A percentile compares a stretch with the other conserved stretches of the same genome.
phyloP scores from a whole-genome alignment of 306 rosid genomes.

The Glycine soja region DNA sequence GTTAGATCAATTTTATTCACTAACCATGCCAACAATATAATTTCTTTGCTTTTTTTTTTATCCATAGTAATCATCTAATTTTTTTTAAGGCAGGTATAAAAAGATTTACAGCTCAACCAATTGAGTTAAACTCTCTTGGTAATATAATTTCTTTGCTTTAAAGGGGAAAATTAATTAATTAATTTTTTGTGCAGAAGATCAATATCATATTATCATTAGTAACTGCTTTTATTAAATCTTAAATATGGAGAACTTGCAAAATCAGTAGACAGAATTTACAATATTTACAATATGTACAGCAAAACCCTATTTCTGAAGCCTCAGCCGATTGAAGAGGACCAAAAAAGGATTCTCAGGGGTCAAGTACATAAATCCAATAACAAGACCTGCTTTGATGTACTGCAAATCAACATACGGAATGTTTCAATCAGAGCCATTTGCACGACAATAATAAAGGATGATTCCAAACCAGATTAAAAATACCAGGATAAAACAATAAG shows the following conservation, averaged over 20 bases:
- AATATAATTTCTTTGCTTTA: no score
- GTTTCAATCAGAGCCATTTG: constrained; percentile 7
- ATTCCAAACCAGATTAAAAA: background rate
- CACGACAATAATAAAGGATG: background rate
- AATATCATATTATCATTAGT: background rate
- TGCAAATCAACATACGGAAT: background rate
- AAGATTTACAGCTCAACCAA: no score
- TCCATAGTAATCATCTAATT: no score
- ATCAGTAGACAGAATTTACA: constrained; percentile 16
- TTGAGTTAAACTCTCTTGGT: no score
- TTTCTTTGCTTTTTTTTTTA: no score
- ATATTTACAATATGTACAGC: background rate
- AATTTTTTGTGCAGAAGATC: background rate
- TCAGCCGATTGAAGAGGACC: background rate
- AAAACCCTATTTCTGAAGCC: constrained; percentile 14
- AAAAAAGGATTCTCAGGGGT: background rate
- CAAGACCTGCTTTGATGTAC: constrained; percentile 1
- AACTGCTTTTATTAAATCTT: background rate
- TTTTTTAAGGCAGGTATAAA: no score
- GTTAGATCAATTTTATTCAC: no score
- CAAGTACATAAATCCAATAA: constrained; percentile 24
- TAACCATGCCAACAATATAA: no score
- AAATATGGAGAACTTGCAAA: background rate
- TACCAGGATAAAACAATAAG: background rate
- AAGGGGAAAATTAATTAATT: no score